These are phyloP conservation scores for Penicillium digitatum DNA, from an alignment of 2,329 filamentous ascomycete species.

Conservation along the genomic window DNA sequence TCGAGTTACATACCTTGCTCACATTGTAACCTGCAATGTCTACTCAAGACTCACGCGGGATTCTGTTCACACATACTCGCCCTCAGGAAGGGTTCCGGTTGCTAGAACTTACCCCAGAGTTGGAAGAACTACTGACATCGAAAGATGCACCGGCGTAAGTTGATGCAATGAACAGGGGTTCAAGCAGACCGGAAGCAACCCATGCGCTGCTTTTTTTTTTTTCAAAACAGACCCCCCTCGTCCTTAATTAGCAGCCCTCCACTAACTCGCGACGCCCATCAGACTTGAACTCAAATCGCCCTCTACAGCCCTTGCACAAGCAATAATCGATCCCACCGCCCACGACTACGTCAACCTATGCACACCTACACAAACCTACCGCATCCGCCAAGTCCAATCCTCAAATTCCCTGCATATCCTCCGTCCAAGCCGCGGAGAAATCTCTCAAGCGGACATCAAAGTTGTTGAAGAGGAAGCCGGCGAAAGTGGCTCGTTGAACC, in stretches of 20 bases:
- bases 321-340: conserved; percentile 23
- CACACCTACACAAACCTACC: conserved; percentile 55
- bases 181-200: background rate
- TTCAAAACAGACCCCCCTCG: background rate
- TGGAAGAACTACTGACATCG: conserved; percentile 52
- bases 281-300: conserved; percentile 46
- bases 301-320: conserved; percentile 26
- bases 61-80: conserved; percentile 41
- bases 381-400: conserved; percentile 61
- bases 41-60: conserved; percentile 35
- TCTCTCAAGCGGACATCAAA: conserved; percentile 28
- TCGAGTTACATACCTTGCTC: background rate
- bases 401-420: conserved; percentile 61
- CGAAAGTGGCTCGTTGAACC: conserved; percentile 21
- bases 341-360: conserved; percentile 54
- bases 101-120: conserved; percentile 57
- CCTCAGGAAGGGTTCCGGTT: conserved; percentile 54
- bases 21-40: conserved; percentile 29
- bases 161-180: background rate
- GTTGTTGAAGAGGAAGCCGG: conserved; percentile 23
- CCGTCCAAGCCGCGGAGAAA: conserved; percentile 39
- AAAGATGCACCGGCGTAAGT: conserved; percentile 42
- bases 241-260: background rate
- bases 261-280: conserved; percentile 16
- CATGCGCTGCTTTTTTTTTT: background rate